These are phyloP conservation scores for Pleurotus citrinopileatus DNA, from an alignment of 768 basidiomycete genomes.

Conservation along the genomic window DNA sequence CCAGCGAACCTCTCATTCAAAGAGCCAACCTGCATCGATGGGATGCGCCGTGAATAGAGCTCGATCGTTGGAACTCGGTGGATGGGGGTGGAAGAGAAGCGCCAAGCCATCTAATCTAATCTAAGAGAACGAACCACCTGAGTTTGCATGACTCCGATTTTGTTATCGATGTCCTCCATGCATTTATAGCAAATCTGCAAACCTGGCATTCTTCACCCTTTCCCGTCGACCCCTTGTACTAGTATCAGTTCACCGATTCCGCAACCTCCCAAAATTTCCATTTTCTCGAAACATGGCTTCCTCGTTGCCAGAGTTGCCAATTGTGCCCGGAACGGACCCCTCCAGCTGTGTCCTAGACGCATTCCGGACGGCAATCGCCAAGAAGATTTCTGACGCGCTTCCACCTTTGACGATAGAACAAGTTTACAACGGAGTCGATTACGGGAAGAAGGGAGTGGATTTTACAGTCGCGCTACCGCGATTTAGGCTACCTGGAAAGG, in stretches of 20 bases:
- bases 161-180: constrained; percentile 5
- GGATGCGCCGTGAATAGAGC: too few relatives aligned
- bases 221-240: constrained; percentile 2
- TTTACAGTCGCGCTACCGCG: constrained; percentile 91
- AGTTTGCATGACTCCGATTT: not conserved
- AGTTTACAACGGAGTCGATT: constrained; percentile 83
- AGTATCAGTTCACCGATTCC: not conserved
- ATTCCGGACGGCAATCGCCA: constrained; percentile 81
- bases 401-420: constrained; percentile 67
- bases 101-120: not conserved
- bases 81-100: too few relatives aligned
- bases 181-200: constrained; percentile 1
- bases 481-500: constrained; percentile 81
- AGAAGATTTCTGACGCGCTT: constrained; percentile 62
- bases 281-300: constrained; percentile 21
- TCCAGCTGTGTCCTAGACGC: constrained; percentile 66
- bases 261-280: not conserved
- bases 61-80: too few relatives aligned
- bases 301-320: constrained; percentile 27
- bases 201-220: constrained; percentile 7
- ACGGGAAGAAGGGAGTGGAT: constrained; percentile 92
- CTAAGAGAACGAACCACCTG: not conserved
- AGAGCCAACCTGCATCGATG: too few relatives aligned
- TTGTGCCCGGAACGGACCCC: constrained; percentile 51
- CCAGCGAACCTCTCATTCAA: too few relatives aligned